These are phyloP conservation scores for Tolypocladium ophioglossoides DNA, from an alignment of 2,329 filamentous ascomycete genomes.

Conservation along the genomic window DNA sequence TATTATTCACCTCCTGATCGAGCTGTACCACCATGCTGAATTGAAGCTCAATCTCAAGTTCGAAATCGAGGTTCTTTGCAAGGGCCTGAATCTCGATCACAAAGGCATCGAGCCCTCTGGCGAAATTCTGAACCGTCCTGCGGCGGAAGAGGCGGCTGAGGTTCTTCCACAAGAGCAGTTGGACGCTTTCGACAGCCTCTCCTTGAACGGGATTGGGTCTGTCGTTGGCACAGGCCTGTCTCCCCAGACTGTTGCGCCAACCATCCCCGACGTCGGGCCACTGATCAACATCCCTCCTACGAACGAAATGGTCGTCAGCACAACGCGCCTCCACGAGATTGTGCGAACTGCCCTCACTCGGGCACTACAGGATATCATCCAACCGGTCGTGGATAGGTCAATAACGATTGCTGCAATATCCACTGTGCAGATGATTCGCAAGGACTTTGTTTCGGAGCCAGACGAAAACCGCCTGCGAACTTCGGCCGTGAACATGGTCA, in stretches of 20 bases:
- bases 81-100: constrained; percentile 82
- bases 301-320: constrained; percentile 68
- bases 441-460: constrained; percentile 89
- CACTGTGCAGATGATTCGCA: constrained; percentile 87
- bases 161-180: constrained; percentile 54
- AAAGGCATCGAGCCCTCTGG: constrained; percentile 82
- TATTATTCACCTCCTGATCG: constrained; percentile 80
- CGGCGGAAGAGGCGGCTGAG: constrained; percentile 51
- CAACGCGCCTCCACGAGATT: constrained; percentile 59
- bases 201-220: constrained; percentile 62
- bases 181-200: constrained; percentile 75
- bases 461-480: constrained; percentile 80
- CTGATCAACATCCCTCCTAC: constrained; percentile 72
- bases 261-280: constrained; percentile 73
- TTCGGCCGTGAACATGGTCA: constrained; percentile 87
- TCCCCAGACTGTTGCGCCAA: constrained; percentile 64
- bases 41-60: constrained; percentile 96
- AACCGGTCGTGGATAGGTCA: constrained; percentile 91
- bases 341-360: constrained; percentile 79
- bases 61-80: constrained; percentile 95
- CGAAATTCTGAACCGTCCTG: constrained; percentile 68
- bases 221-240: constrained; percentile 63
- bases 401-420: constrained; percentile 97
- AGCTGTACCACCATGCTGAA: constrained; percentile 87
- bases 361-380: constrained; percentile 91